These are phyloP conservation scores for Andrographis paniculata DNA, from an alignment of 305 asterid genomes.

Conservation along the genomic window DNA sequence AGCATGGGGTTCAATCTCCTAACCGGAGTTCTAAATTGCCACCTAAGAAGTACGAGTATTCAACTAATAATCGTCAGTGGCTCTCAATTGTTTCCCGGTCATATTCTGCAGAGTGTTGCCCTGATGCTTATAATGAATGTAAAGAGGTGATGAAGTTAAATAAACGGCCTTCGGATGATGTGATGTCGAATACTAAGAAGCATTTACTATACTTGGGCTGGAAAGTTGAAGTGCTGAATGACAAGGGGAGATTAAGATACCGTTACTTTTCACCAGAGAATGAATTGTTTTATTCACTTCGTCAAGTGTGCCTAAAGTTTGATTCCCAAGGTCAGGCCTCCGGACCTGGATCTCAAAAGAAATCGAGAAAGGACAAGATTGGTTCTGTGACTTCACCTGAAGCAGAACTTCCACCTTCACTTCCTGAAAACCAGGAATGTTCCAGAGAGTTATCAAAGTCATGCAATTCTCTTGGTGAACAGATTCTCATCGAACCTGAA, in stretches of 20 bases:
- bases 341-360: conserved; percentile 20
- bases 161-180: conserved; percentile 1
- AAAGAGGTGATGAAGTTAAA: conserved; percentile 11
- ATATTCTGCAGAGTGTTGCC: conserved; percentile 36
- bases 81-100: conserved; percentile 32
- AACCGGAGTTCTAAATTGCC: conserved; percentile 17
- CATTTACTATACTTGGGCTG: conserved; percentile 65
- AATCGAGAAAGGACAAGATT: conserved; percentile 13
- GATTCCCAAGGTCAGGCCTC: conserved; percentile 13
- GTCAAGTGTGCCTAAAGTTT: conserved; percentile 19
- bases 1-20: conserved; percentile 18
- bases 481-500: conserved; percentile 26
- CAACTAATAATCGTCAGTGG: too few relatives aligned
- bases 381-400: conserved; percentile 16
- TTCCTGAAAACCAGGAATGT: conserved; percentile 22
- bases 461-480: conserved; percentile 8
- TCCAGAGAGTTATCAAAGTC: conserved; percentile 24
- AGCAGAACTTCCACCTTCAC: conserved; percentile 21
- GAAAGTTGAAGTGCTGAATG: conserved; percentile 32
- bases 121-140: conserved; percentile 34
- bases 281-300: conserved; percentile 28
- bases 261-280: conserved; percentile 51
- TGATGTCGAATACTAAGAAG: conserved; percentile 22
- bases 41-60: conserved; percentile 12
- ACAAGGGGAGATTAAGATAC: conserved; percentile 5